Conservation (phyloP, 148 eudicot genomes). For the Gaultheria prostrata region DNA sequence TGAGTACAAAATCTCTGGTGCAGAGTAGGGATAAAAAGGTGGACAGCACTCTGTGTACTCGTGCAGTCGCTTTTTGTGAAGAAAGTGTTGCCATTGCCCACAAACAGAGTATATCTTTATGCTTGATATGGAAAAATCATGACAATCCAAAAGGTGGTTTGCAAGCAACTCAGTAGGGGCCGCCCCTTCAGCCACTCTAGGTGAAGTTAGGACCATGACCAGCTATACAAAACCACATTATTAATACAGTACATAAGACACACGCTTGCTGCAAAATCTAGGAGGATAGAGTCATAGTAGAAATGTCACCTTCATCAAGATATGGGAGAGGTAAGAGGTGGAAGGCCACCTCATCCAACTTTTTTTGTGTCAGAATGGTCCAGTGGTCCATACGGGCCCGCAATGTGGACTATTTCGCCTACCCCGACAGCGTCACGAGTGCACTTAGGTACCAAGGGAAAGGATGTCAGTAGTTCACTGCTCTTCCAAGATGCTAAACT, state of each 20-base stretch:
- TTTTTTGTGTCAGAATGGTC: not conserved
- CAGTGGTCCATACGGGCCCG: not conserved
- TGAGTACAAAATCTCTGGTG: too few relatives aligned
- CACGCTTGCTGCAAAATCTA: not conserved
- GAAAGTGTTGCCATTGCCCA: not conserved
- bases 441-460: too few relatives aligned
- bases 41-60: not conserved
- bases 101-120: not conserved
- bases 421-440: too few relatives aligned
- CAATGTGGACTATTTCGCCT: not conserved
- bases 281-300: not conserved
- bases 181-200: not conserved
- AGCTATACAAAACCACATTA: not conserved
- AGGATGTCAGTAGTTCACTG: too few relatives aligned
- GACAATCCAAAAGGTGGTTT: not conserved
- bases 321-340: not conserved
- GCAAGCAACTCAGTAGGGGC: slow-evolving; percentile 17
- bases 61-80: not conserved
- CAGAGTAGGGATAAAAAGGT: too few relatives aligned
- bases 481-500: too few relatives aligned
- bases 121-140: not conserved
- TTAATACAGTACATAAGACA: not conserved
- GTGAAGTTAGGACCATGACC: not conserved
- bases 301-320: not conserved
- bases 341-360: not conserved